phyloP scores from a whole-genome alignment of 2,329 filamentous ascomycete species.

The Pseudogymnoascus sp. region DNA sequence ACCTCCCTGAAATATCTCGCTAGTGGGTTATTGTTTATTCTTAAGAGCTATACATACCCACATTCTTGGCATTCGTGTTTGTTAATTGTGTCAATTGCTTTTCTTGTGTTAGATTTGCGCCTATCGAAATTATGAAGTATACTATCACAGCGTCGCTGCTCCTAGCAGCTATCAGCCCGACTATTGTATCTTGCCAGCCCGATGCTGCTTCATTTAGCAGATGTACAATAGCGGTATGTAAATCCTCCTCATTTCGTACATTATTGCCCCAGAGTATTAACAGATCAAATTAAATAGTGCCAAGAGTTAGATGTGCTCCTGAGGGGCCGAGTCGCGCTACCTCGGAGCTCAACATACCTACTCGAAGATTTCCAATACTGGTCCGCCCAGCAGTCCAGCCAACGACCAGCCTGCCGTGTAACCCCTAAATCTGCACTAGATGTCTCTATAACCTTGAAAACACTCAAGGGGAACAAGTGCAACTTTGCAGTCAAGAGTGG shows the following conservation, averaged over 20 bases:
- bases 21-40: not conserved
- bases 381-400: conserved; percentile 27
- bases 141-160: not conserved
- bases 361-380: conserved; percentile 24
- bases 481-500: conserved; percentile 32
- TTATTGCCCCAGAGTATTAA: not conserved
- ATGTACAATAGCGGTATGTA: not conserved
- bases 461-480: conserved; percentile 16
- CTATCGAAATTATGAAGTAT: not conserved
- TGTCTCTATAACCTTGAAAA: conserved; percentile 26
- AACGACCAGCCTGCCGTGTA: conserved; percentile 30
- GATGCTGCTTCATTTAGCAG: not conserved
- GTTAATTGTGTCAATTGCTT: not conserved
- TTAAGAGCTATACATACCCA: not conserved
- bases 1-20: not conserved
- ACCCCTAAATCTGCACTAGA: conserved; percentile 28
- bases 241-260: not conserved
- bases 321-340: not conserved
- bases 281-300: not conserved
- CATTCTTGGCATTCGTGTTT: not conserved
- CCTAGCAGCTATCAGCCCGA: not conserved
- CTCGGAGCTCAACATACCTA: not conserved
- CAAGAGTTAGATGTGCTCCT: not conserved
- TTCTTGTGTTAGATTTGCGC: not conserved
- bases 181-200: not conserved